A percentile compares a stretch with the other conserved stretches of the same genome.
These are phyloP conservation scores for Prunella vulgaris DNA, from an alignment of 257 asterid species.

Conservation along the genomic window DNA sequence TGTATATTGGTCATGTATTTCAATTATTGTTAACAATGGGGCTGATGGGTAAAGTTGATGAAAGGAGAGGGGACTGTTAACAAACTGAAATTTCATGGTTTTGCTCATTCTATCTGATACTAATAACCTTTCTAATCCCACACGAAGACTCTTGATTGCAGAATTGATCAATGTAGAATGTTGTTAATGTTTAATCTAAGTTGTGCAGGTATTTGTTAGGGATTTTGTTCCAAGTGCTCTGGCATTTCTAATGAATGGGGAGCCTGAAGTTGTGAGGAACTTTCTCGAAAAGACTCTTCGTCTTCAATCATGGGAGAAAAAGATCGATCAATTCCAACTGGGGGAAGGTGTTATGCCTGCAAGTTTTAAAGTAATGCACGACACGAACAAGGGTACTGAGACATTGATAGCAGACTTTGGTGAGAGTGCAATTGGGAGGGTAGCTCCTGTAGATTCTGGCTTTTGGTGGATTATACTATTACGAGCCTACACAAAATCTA, in stretches of 20 bases:
- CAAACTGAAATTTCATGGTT: neutral
- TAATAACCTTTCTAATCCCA: too few species aligned
- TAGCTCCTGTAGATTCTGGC: slow-evolving; percentile 56
- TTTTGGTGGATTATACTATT: slow-evolving; percentile 55
- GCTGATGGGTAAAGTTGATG: neutral
- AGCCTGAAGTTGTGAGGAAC: slow-evolving; percentile 47
- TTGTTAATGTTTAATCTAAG: neutral
- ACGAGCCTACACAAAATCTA: slow-evolving; percentile 49
- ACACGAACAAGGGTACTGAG: slow-evolving; percentile 43
- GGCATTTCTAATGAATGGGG: slow-evolving; percentile 53
- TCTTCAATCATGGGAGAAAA: slow-evolving; percentile 55
- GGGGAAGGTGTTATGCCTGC: slow-evolving; percentile 61
- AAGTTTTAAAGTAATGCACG: slow-evolving; percentile 50
- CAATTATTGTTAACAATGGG: too few species aligned
- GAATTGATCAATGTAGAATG: too few species aligned
- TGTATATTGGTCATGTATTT: too few species aligned
- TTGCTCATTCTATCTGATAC: neutral
- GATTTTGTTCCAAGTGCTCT: slow-evolving; percentile 55
- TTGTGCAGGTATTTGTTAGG: slow-evolving; percentile 48
- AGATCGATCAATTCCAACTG: slow-evolving; percentile 45
- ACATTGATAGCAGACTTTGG: slow-evolving; percentile 53
- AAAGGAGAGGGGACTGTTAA: neutral
- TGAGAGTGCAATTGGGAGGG: slow-evolving; percentile 54
- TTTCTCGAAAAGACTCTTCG: slow-evolving; percentile 46
- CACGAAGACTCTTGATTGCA: neutral